phyloP scores from a whole-genome alignment of 2,329 filamentous ascomycete genomes.

The Plenodomus lindquistii region DNA sequence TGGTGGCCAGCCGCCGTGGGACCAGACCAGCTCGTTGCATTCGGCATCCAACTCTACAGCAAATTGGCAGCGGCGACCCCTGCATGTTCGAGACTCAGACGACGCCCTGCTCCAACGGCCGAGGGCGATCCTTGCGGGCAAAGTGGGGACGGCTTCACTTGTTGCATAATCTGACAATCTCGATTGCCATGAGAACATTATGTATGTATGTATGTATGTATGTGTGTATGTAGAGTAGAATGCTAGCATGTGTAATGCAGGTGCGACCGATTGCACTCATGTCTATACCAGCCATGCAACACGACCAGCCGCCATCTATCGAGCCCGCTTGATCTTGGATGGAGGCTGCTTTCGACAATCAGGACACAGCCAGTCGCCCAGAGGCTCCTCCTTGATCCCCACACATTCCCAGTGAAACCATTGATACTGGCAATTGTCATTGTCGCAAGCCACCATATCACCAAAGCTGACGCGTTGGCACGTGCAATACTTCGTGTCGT shows the following conservation, averaged over 20 bases:
- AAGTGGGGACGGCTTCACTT: constrained; percentile 5
- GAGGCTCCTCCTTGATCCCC: constrained; percentile 54
- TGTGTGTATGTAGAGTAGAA: no score
- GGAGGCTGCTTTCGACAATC: constrained; percentile 45
- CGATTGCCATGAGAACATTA: neutral
- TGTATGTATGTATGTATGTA: no score
- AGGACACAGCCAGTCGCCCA: constrained; percentile 57
- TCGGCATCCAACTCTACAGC: no score
- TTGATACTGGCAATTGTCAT: constrained; percentile 77
- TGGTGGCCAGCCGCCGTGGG: neutral
- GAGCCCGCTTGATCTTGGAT: constrained; percentile 47
- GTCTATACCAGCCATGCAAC: no score
- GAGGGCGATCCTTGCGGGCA: constrained; percentile 3
- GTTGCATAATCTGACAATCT: neutral
- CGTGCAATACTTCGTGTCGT: constrained; percentile 77
- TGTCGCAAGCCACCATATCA: constrained; percentile 89
- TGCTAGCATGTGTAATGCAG: no score
- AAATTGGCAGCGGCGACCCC: constrained; percentile 1
- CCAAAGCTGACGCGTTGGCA: constrained; percentile 84
- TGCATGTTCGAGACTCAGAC: neutral
- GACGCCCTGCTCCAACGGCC: constrained; percentile 2
- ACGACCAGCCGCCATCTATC: constrained; percentile 19
- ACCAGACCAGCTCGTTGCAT: neutral
- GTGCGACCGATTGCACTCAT: no score
- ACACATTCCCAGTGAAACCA: constrained; percentile 82